Percentiles rank a stretch among this genome's conserved stretches.
Conservation (phyloP, 2,329 filamentous ascomycete genomes). For the Sphaerostilbella broomeana region DNA sequence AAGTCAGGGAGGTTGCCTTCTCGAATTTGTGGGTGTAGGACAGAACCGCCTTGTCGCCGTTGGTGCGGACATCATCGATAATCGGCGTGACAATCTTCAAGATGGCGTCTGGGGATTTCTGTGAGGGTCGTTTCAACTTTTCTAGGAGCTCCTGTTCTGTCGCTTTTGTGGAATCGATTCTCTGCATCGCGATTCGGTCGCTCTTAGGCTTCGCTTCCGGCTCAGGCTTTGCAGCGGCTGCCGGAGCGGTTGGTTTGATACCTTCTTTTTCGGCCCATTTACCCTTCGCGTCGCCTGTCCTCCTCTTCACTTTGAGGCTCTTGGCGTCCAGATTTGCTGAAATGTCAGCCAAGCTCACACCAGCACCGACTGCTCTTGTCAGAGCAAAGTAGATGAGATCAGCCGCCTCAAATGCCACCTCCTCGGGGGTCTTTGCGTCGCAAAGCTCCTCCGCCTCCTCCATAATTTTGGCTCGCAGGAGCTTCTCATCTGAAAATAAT, state of each 20-base stretch:
- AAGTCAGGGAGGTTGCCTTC: constrained; percentile 84
- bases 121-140: constrained; percentile 79
- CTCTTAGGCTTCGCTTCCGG: constrained; percentile 29
- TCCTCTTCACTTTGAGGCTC: constrained; percentile 88
- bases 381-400: constrained; percentile 95
- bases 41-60: constrained; percentile 82
- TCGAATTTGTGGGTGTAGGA: constrained; percentile 98
- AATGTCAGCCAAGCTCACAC: constrained; percentile 80
- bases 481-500: constrained; percentile 84
- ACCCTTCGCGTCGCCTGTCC: constrained; percentile 89
- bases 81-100: constrained; percentile 88
- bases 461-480: constrained; percentile 93
- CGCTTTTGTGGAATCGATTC: constrained; percentile 63
- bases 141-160: constrained; percentile 60
- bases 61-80: constrained; percentile 74
- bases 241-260: constrained; percentile 39
- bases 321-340: constrained; percentile 91
- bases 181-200: constrained; percentile 71
- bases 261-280: constrained; percentile 83
- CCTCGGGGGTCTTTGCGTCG: constrained; percentile 71
- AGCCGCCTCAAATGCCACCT: constrained; percentile 89
- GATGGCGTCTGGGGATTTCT: constrained; percentile 90
- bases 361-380: constrained; percentile 78
- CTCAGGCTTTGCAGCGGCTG: constrained; percentile 29
- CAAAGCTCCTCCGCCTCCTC: constrained; percentile 96